A percentile compares a stretch with the other conserved stretches of the same genome.
phyloP scores from a whole-genome alignment of 768 basidiomycete genomes.

The Podaxis rugospora region DNA sequence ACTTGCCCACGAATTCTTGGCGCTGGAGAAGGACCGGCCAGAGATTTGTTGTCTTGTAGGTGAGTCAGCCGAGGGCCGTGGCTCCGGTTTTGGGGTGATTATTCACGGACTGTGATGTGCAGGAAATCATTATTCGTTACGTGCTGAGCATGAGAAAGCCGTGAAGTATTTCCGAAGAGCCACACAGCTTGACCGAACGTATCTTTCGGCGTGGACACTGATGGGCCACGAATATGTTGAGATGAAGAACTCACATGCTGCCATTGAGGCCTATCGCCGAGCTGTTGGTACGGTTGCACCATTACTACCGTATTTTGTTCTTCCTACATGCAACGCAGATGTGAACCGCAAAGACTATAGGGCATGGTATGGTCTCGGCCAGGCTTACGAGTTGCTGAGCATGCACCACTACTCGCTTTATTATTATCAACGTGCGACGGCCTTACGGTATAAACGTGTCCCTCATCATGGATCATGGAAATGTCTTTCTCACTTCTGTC shows the following conservation, averaged over 20 bases:
- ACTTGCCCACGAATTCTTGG: constrained; percentile 87
- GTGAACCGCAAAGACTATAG: constrained; percentile 95
- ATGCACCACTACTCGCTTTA: constrained; percentile 97
- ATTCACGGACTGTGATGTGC: constrained; percentile 6
- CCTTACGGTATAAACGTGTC: constrained; percentile 60
- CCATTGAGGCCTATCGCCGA: constrained; percentile 94
- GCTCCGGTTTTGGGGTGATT: background rate
- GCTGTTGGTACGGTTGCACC: constrained; percentile 72
- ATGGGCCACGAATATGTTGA: constrained; percentile 99
- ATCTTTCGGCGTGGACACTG: constrained; percentile 95
- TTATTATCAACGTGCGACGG: constrained; percentile 95
- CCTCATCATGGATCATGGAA: background rate
- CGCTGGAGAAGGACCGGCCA: constrained; percentile 87
- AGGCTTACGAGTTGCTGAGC: constrained; percentile 93
- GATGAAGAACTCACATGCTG: constrained; percentile 98
- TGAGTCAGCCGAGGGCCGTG: constrained; percentile 31
- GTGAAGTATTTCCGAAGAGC: constrained; percentile 93
- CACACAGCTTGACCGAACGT: constrained; percentile 91
- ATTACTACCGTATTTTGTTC: background rate
- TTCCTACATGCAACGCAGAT: constrained; percentile 42
- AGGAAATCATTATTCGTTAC: constrained; percentile 98
- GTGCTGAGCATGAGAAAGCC: constrained; percentile 93
- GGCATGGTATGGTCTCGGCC: constrained; percentile 98
- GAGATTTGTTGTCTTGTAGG: constrained; percentile 97
- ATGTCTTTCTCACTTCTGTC: background rate